Conservation (phyloP, 495 filamentous ascomycete species). For the Viridothelium virens region DNA sequence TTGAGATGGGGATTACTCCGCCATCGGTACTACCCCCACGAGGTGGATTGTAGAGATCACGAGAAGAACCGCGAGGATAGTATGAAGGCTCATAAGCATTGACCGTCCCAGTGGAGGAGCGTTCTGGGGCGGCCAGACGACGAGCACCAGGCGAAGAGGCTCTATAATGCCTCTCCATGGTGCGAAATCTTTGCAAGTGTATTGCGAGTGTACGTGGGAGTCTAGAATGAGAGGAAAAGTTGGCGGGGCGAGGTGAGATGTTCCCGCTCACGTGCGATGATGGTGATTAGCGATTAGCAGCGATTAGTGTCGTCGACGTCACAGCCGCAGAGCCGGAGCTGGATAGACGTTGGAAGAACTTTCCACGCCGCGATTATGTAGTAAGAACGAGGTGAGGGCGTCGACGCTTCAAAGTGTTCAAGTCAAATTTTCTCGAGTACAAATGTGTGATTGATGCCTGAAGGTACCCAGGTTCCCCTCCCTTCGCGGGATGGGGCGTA, state of each 20-base stretch:
- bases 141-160: background rate
- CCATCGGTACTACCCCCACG: background rate
- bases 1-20: constrained; percentile 27
- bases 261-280: constrained; percentile 5
- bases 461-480: background rate
- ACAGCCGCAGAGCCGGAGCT: background rate
- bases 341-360: too few species aligned
- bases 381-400: background rate
- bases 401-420: background rate
- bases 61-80: background rate
- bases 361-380: too few species aligned
- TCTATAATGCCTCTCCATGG: constrained; percentile 8
- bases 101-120: constrained; percentile 13
- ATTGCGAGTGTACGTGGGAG: background rate
- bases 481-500: background rate
- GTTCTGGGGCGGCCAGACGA: constrained; percentile 8
- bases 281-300: too few species aligned
- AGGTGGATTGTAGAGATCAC: constrained; percentile 5
- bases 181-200: background rate
- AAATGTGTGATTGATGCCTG: background rate
- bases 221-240: constrained; percentile 5
- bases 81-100: background rate
- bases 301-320: background rate
- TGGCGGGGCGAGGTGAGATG: constrained; percentile 5
- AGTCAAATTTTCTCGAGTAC: background rate